Evolutionary conservation across 2,329 filamentous ascomycete genomes (phyloP), one percentile per base, ranked within the genome.

Genomic region (Neonectria faginata): DNA sequence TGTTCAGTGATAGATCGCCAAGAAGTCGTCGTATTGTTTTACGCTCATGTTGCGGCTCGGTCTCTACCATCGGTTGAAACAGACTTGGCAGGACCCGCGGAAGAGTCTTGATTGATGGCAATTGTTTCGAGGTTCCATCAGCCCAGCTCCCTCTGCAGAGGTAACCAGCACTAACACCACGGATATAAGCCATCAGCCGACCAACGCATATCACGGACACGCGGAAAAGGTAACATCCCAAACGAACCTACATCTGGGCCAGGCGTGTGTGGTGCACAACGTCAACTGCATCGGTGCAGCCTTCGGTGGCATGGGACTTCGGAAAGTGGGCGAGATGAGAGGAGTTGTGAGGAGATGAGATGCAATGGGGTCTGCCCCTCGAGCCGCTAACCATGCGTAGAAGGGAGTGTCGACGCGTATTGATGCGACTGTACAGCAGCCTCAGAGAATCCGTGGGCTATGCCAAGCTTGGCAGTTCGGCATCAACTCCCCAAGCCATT

Each of bases 231-330:
- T 39, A 48, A 47, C 29, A 36, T 47, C 44, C 27, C 53, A 68
- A 61, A 67, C 53, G 66, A 61, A 67, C 51, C 29, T 61, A 41
- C 42, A 25, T 16, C 50, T 41, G 64, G 54, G 62, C 68, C 54
- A 54, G 60, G 53, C 53, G 50, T 71, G 68, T 68, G 70, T 73
- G 42, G 52, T 56, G 52, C 59, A 67, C 64, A 56, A 41, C n/a
- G 47, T 41, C 50, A 39, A 29, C 36, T 55, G 57, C 50, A 59
- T 18, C 31, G 31, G 39, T 48, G 44, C 16, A 45, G 27, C 25
- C 16, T 33, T 42, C n/a, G 11, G n/a, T 31, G 10, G 64, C 62
- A 67, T 62, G 64, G 60, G 62, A 52, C 47, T 54, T 64, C 67
- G 64, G 67, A 65, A 48, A 65, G 60, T 70, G 64, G 63, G 57